Evolutionary conservation across 1,139 yeast species (phyloP), one percentile per base, ranked within the genome.

Genomic region (Nadsonia starkeyi-henricii): DNA sequence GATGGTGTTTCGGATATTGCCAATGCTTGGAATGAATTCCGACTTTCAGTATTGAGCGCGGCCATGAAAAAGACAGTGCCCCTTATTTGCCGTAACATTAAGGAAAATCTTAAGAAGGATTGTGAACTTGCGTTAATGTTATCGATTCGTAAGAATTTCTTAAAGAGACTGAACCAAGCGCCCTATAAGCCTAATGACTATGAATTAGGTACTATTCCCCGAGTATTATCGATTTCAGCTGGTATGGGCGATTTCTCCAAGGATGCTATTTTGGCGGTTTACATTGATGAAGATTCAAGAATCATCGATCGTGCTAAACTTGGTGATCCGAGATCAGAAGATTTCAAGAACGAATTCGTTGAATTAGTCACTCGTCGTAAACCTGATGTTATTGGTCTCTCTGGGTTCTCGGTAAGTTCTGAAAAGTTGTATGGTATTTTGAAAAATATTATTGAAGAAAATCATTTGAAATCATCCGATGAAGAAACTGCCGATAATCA

Each of bases 381-480:
- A 48, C 96, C 97, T 0, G 96, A 91, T 65, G 95, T 88, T 12
- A 77, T 93, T 60, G 96, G 85, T 42, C 72, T 91, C 50, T 80
- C 95, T 42, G 98, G 98, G 9, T 85, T 80, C 64, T 85, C 85
- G 55, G 88, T 89, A 12, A 76, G 75, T 52, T 72, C 89, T 2
- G 77, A 81, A 52, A 73, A 73, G 48, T 71, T 91, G 44, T 77
- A 67, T 59, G 79, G 77, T 51, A 73, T 75, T 39, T 62, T 88
- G 15, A 71, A 69, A 45, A 77, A 74, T 41, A 76, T 85, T 48
- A 75, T 85, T 17, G 51, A 55, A 47, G 71, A 68, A 19, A 76
- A 84, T 55, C 73, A 74, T 44, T 64, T 84, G 36, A 57, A 59
- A 20, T 62, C 59, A 42, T 51, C 45, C 41, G 49, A 41, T 28